Evolutionary conservation across 2,329 filamentous ascomycete species (phyloP), one percentile per base, ranked within the genome.

Genomic region (Fusarium buharicum): DNA sequence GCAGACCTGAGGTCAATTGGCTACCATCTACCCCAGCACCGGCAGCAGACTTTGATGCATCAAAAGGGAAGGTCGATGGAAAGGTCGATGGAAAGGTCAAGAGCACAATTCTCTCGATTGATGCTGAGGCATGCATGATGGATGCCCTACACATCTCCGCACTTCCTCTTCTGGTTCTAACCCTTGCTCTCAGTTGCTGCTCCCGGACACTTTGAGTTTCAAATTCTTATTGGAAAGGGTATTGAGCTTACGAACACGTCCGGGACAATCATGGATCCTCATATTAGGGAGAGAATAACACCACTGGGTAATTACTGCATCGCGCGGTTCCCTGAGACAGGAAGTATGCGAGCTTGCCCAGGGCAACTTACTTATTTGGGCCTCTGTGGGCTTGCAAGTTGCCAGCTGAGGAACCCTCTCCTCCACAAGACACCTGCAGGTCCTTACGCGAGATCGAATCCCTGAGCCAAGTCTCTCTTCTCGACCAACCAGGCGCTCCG

Each of bases 101-200:
- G 34, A 28, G 24, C 22, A 34, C 20, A 44, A 27, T 11, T 39
- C 41, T 18, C 17, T 41, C 28, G 13, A 16, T 43, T 41, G 37
- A 20, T 17, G 28, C 13, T 39, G n/a, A 24, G 28, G 37, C 6
- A 31, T 30, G 4, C 22, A 24, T 48, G 17, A 41, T 50, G 24
- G 27, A 51, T 43, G 31, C 34, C 59, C 46, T 67, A 39, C 39
- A 39, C 56, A 62, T 64, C 56, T 64, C 59, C 55, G 53, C 28
- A 40, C 38, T 39, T 51, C 49, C 50, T 57, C 31, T 51, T 56
- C 46, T 44, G 41, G 33, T 13, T 27, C 38, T 43, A 31, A 50
- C 47, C 39, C 48, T 33, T 63, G 52, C 39, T 47, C 50, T 37
- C 28, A 51, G 24, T 50, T 66, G 36, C 59, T 46, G 37, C 34